phyloP scores from a whole-genome alignment of 768 basidiomycete species.

The Boletus rubropictus region DNA sequence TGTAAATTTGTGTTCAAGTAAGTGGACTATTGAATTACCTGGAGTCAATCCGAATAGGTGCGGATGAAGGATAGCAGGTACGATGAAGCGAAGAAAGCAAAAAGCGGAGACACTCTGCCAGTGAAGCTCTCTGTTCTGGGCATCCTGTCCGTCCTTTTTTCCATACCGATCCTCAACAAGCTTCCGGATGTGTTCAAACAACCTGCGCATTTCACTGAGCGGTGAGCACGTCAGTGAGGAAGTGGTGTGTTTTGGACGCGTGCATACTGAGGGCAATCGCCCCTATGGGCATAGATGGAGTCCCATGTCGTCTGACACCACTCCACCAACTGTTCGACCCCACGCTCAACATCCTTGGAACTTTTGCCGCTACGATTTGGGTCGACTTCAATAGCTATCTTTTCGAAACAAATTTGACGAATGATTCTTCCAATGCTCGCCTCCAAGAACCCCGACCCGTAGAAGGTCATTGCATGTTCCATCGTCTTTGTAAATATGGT shows the following conservation, averaged over 20 bases:
- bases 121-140: constrained; percentile 50
- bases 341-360: constrained; percentile 57
- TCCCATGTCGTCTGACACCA: constrained; percentile 84
- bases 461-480: constrained; percentile 75
- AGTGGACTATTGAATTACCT: constrained; percentile 39
- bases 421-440: constrained; percentile 69
- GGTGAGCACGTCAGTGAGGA: constrained; percentile 1
- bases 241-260: constrained; percentile 2
- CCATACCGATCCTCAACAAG: constrained; percentile 66
- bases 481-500: constrained; percentile 67
- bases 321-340: constrained; percentile 60
- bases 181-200: constrained; percentile 65
- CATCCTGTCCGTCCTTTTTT: constrained; percentile 35
- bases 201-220: constrained; percentile 61
- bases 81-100: constrained; percentile 84
- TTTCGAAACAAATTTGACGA: constrained; percentile 64
- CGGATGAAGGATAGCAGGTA: constrained; percentile 85
- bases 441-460: constrained; percentile 76
- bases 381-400: constrained; percentile 78
- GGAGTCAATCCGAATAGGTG: constrained; percentile 75
- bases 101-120: constrained; percentile 87
- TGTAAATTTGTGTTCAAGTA: constrained; percentile 7
- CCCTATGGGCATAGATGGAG: constrained; percentile 67
- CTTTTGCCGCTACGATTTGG: constrained; percentile 60
- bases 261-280: constrained; percentile 70